Conservation (phyloP, 768 basidiomycete species). For the Cystoderma amianthinum region DNA sequence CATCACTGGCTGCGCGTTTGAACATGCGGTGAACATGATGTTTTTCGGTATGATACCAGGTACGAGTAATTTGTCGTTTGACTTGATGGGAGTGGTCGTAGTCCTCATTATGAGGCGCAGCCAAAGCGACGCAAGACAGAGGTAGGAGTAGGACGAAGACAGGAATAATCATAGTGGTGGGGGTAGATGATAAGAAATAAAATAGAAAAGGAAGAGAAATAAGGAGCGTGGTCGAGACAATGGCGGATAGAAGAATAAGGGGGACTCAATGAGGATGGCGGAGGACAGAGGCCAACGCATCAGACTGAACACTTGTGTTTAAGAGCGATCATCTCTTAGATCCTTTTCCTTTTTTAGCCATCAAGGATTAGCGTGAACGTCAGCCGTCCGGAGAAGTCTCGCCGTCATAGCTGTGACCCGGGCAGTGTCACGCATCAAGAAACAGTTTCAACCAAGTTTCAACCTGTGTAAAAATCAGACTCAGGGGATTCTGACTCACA, state of each 20-base stretch:
- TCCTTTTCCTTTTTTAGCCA: too few relatives aligned
- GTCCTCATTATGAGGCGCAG: slow-evolving; percentile 12
- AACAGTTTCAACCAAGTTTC: too few relatives aligned
- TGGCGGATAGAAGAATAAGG: too few relatives aligned
- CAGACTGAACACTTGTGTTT: too few relatives aligned
- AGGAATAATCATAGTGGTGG: slow-evolving; percentile 16
- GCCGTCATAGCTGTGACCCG: too few relatives aligned
- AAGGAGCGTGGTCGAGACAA: neutral
- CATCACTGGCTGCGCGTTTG: slow-evolving; percentile 46
- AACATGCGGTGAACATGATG: slow-evolving; percentile 63
- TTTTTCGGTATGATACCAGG: slow-evolving; percentile 57
- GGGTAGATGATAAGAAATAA: neutral
- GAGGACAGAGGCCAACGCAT: slow-evolving; percentile 1
- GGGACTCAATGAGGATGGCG: slow-evolving; percentile 2
- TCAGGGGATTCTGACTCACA: too few relatives aligned
- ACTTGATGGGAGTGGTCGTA: slow-evolving; percentile 22
- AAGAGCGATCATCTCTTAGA: too few relatives aligned
- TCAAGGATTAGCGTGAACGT: too few relatives aligned
- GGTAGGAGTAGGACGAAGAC: slow-evolving; percentile 16
- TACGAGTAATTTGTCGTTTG: slow-evolving; percentile 21
- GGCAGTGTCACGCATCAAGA: too few relatives aligned
- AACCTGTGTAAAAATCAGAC: too few relatives aligned
- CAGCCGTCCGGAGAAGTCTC: too few relatives aligned
- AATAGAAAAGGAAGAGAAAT: slow-evolving; percentile 2
- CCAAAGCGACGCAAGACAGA: slow-evolving; percentile 12